A percentile compares a stretch with the other conserved stretches of the same genome.
These are phyloP conservation scores for Tympanopsis confertula DNA, from an alignment of 2,329 filamentous ascomycete species.

Conservation along the genomic window DNA sequence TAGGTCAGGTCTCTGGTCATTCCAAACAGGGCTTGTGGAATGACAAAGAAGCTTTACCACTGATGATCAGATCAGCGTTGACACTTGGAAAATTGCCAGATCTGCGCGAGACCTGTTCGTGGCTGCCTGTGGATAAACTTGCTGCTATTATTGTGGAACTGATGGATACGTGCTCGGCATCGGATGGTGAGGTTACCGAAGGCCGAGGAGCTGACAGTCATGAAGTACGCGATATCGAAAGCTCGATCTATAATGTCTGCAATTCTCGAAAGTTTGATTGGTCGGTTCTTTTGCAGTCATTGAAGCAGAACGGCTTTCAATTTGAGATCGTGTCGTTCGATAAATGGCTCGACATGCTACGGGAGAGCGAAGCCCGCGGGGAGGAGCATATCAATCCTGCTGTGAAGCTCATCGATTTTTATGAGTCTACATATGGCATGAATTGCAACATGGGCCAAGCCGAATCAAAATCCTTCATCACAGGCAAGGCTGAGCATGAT, in stretches of 20 bases:
- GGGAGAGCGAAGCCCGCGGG: slow-evolving; percentile 12
- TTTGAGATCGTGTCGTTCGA: slow-evolving; percentile 13
- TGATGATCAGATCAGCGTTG: slow-evolving; percentile 17
- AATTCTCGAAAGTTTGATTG: neutral
- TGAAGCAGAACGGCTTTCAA: slow-evolving; percentile 16
- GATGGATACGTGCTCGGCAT: neutral
- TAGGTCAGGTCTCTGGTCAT: slow-evolving; percentile 19
- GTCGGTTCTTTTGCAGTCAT: slow-evolving; percentile 13
- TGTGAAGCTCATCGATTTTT: slow-evolving; percentile 16
- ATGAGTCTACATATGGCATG: slow-evolving; percentile 9
- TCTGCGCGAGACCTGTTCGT: neutral
- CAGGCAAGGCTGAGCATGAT: neutral
- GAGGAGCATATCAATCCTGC: slow-evolving; percentile 17
- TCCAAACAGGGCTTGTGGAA: slow-evolving; percentile 19
- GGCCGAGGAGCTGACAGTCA: no score
- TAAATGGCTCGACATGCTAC: slow-evolving; percentile 9
- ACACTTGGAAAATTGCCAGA: slow-evolving; percentile 1
- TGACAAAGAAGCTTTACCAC: slow-evolving; percentile 16
- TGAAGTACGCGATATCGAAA: no score
- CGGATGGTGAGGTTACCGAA: neutral
- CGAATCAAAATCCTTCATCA: neutral
- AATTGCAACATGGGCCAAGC: neutral
- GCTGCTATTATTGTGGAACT: neutral
- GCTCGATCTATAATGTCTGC: neutral
- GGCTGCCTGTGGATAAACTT: neutral